Evolutionary conservation across 345 rosid genomes (phyloP).

Genomic region (Syzygium grande): DNA sequence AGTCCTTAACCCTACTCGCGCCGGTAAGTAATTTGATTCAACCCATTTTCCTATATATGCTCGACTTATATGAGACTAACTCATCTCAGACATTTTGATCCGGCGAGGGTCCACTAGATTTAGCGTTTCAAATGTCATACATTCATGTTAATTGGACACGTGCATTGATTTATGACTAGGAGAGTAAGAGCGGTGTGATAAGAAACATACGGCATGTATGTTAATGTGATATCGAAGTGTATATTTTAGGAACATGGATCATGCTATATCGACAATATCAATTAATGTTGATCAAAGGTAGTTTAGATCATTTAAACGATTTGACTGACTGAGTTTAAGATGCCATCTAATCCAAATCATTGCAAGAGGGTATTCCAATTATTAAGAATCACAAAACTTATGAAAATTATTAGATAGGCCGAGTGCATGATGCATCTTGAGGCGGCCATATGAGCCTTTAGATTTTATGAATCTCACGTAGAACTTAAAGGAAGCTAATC

Average conservation of each 20-base stretch:
- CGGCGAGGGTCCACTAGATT: neutral
- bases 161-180: neutral
- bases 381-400: neutral
- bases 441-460: neutral
- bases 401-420: neutral
- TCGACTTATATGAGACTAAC: neutral
- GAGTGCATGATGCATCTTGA: neutral
- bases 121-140: neutral
- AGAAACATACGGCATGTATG: neutral
- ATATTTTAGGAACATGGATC: neutral
- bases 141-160: neutral
- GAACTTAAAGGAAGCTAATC: neutral
- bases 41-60: neutral
- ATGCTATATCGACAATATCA: neutral
- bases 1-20: slow-evolving; percentile 80
- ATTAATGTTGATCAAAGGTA: neutral
- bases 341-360: neutral
- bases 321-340: neutral
- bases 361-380: neutral
- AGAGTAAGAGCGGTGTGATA: neutral
- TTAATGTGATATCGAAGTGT: neutral
- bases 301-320: neutral
- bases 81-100: neutral
- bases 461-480: neutral
- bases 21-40: slow-evolving; percentile 45